These are phyloP conservation scores for Globisporangium paroecandrum DNA, from an alignment of 352 stramenopile species.

Conservation along the genomic window DNA sequence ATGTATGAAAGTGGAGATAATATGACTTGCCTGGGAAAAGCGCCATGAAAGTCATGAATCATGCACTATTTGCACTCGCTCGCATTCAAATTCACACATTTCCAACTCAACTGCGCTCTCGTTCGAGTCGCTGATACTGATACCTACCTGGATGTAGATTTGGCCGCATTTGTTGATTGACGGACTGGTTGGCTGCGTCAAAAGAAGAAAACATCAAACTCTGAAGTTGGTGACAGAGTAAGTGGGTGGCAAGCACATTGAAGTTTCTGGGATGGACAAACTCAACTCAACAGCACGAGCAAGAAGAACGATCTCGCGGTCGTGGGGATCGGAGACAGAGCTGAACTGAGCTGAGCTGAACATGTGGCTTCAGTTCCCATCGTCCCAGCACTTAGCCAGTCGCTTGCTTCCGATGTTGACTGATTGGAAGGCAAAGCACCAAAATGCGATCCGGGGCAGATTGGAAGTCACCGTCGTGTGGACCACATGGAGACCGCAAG, in stretches of 20 bases:
- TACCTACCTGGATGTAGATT: background rate
- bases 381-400: background rate
- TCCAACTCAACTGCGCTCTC: background rate
- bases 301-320: constrained; percentile 1
- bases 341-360: background rate
- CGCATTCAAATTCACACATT: background rate
- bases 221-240: background rate
- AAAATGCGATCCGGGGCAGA: background rate
- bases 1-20: background rate
- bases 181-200: background rate
- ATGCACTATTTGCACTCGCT: background rate
- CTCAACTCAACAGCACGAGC: background rate
- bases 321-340: too few species aligned
- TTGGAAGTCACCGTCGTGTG: background rate
- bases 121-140: background rate
- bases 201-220: background rate
- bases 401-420: background rate
- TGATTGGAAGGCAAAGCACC: constrained; percentile 2
- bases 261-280: background rate
- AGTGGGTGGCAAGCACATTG: background rate
- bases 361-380: background rate
- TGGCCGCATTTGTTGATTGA: background rate
- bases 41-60: background rate
- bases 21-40: background rate
- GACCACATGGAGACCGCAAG: background rate